Conservation (phyloP, 2,329 filamentous ascomycete genomes). For the Polychaeton citri region DNA sequence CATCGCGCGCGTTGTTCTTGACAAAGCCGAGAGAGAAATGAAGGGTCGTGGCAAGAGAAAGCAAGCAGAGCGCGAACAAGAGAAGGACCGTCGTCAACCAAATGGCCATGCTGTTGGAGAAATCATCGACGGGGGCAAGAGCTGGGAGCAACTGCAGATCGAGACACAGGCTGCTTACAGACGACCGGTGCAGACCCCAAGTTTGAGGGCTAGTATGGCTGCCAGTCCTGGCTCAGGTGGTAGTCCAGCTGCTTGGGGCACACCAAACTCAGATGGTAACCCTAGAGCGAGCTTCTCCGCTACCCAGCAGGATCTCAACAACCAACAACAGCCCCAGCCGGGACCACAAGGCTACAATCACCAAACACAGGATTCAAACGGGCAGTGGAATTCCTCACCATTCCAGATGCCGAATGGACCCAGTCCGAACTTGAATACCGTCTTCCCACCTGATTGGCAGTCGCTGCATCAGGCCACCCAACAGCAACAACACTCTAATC, state of each 20-base stretch:
- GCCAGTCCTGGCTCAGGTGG: conserved; percentile 8
- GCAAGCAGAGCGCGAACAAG: conserved; percentile 41
- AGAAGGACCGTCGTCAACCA: conserved; percentile 12
- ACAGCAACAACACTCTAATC: neutral
- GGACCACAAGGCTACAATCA: neutral
- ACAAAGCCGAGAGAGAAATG: conserved; percentile 79
- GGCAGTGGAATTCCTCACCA: conserved; percentile 4
- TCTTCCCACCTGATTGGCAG: neutral
- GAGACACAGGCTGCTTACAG: conserved; percentile 22
- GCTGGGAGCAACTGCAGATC: conserved; percentile 22
- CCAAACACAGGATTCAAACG: conserved; percentile 2
- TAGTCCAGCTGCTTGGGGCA: conserved; percentile 16
- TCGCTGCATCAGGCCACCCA: neutral
- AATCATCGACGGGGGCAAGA: conserved; percentile 15
- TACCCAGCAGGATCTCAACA: conserved; percentile 6
- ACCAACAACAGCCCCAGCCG: conserved; percentile 2
- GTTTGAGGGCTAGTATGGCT: conserved; percentile 13
- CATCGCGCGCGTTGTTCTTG: conserved; percentile 79
- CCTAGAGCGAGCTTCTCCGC: conserved; percentile 1
- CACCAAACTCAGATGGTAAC: neutral
- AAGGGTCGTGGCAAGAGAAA: conserved; percentile 69
- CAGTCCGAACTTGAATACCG: neutral
- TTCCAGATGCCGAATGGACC: conserved; percentile 1
- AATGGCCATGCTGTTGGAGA: conserved; percentile 10
- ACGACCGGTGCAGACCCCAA: conserved; percentile 19